Evolutionary conservation across 257 asterid species (phyloP), one percentile per base, ranked within the genome.

Genomic region (Scutellaria galericulata): DNA sequence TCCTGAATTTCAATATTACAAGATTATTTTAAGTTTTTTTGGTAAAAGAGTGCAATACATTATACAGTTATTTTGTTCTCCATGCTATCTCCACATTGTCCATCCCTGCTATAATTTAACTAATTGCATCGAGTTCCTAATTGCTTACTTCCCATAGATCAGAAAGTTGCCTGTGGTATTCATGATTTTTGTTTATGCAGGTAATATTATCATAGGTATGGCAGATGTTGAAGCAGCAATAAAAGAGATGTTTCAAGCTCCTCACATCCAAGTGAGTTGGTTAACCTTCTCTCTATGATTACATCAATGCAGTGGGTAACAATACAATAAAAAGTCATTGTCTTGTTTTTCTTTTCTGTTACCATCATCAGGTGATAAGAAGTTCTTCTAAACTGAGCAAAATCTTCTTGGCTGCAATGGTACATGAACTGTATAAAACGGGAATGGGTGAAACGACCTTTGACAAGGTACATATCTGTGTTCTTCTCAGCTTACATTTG

Each of bases 161-260:
- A 54, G 54, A 75, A 58, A 44, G 57, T 61, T 68, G 48, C 5
- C 40, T 12, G 18, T 64, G 58, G 65, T 35, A 52, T 63, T 65
- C 47, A 31, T 31, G 54, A 27, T 37, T 46, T 70, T 66, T 44
- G 37, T 64, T 72, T 79, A 47, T 77, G 77, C 95, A 89, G 97
- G 87, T 61, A 90, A 83, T 65, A 55, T 70, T 56, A 75, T 82
- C 6, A 96, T 90, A 44, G 96, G 93, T 41, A 83, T 92, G 93
- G 65, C 79, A 42, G 96, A 95, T 71, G 85, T 95, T 68, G 99
- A 92, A 66, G 80, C 93, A 66, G 95, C 98, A 58, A 92, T 90
- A 76, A 89, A 88, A 79, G 99, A 95, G 82, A 95, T 95, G 98
- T 92, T 92, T 77, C 98, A 95, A 86, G 98, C 99, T 77, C 97